A percentile compares a stretch with the other conserved stretches of the same genome.
phyloP scores from a whole-genome alignment of 192 early-diverging fungal genomes.

The Coemansia guatemalensis region DNA sequence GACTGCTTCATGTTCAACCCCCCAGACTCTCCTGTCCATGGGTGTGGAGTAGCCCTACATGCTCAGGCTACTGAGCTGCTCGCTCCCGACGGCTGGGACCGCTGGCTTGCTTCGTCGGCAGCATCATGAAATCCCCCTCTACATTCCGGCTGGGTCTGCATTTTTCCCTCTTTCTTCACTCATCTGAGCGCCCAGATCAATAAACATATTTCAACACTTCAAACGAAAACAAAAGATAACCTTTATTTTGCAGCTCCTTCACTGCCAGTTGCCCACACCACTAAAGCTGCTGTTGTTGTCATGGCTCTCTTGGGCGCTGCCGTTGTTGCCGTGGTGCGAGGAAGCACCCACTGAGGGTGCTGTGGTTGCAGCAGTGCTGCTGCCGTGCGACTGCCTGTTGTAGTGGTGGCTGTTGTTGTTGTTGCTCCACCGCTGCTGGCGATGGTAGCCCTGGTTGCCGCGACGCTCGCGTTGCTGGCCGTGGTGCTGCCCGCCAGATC shows the following conservation, averaged over 20 bases:
- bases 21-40: conserved; percentile 53
- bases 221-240: not conserved
- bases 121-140: not conserved
- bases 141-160: not conserved
- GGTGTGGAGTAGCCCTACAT: conserved; percentile 56
- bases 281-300: no score
- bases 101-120: conserved; percentile 23
- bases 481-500: conserved; percentile 16
- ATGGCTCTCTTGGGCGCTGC: no score
- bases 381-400: conserved; percentile 9
- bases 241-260: not conserved
- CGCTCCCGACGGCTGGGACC: conserved; percentile 29
- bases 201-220: no score
- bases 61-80: conserved; percentile 21
- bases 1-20: conserved; percentile 72
- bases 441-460: conserved; percentile 13
- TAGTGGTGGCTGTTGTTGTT: conserved; percentile 15
- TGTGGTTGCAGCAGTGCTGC: no score
- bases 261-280: no score
- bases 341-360: not conserved
- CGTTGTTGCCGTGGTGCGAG: conserved; percentile 4
- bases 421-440: conserved; percentile 40
- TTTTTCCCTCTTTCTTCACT: no score
- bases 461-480: conserved; percentile 31
- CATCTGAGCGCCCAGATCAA: no score